These are phyloP conservation scores for Boletales sp. DNA, from an alignment of 768 basidiomycete genomes.

Conservation along the genomic window DNA sequence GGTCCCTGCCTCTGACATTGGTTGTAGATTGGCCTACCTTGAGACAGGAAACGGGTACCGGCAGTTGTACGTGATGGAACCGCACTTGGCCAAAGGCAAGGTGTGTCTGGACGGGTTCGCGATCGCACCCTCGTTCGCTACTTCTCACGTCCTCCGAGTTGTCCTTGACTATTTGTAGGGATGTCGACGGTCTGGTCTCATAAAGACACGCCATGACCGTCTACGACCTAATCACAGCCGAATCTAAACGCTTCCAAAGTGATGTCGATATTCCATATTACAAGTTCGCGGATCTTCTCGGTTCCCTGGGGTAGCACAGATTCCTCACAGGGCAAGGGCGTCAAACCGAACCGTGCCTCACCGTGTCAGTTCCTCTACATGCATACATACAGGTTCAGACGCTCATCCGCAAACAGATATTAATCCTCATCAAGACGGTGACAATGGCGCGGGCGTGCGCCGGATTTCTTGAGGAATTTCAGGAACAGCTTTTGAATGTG, in stretches of 20 bases:
- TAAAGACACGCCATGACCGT: no score
- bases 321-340: conserved; percentile 85
- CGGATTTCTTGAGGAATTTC: conserved; percentile 34
- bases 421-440: conserved; percentile 51
- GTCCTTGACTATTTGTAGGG: conserved; percentile 77
- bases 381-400: background rate
- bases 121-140: background rate
- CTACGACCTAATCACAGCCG: conserved; percentile 43
- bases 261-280: conserved; percentile 68
- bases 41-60: conserved; percentile 65
- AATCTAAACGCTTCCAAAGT: conserved; percentile 80
- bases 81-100: conserved; percentile 68
- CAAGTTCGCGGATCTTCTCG: conserved; percentile 55
- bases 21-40: conserved; percentile 75
- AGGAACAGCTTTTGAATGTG: conserved; percentile 41
- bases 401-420: conserved; percentile 25
- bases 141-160: conserved; percentile 48
- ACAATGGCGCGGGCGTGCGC: conserved; percentile 41
- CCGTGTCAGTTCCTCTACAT: conserved; percentile 59
- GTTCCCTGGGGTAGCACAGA: conserved; percentile 54
- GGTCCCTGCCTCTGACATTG: background rate
- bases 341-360: conserved; percentile 87
- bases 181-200: background rate
- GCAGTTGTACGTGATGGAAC: conserved; percentile 72
- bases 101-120: conserved; percentile 37